A percentile compares a stretch with the other conserved stretches of the same genome.
phyloP scores from a whole-genome alignment of 2,329 filamentous ascomycete species.

The Penicillium sp. region DNA sequence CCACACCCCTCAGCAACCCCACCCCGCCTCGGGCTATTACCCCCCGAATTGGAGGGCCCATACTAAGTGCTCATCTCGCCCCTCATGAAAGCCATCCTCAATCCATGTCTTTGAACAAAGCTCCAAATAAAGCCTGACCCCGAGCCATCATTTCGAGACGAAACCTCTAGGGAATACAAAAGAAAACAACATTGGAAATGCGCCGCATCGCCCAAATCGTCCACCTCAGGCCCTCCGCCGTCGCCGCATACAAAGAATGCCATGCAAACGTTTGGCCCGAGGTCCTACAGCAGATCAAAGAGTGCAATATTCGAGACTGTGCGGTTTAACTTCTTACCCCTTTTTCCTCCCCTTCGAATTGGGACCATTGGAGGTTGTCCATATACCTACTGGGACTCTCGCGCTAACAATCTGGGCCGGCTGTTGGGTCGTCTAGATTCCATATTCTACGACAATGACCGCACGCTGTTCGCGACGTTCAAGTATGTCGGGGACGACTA shows the following conservation, averaged over 20 bases:
- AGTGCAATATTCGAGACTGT: constrained; percentile 77
- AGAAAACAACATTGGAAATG: constrained; percentile 14
- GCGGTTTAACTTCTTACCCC: constrained; percentile 31
- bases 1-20: not conserved
- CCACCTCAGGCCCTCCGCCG: constrained; percentile 68
- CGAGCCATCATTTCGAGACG: not conserved
- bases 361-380: not conserved
- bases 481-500: constrained; percentile 79
- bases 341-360: not conserved
- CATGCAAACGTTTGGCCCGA: constrained; percentile 79
- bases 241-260: constrained; percentile 73
- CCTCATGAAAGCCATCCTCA: not conserved
- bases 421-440: constrained; percentile 58
- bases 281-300: constrained; percentile 75
- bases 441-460: constrained; percentile 70
- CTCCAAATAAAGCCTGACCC: not conserved
- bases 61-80: not conserved
- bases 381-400: not conserved
- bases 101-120: not conserved
- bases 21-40: constrained; percentile 9
- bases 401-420: not conserved
- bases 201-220: constrained; percentile 72
- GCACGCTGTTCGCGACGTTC: constrained; percentile 74
- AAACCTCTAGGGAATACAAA: constrained; percentile 9
- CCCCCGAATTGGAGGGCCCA: constrained; percentile 13